phyloP scores from a whole-genome alignment of 1,139 yeast genomes.

The Protomyces arabidopsidicola region DNA sequence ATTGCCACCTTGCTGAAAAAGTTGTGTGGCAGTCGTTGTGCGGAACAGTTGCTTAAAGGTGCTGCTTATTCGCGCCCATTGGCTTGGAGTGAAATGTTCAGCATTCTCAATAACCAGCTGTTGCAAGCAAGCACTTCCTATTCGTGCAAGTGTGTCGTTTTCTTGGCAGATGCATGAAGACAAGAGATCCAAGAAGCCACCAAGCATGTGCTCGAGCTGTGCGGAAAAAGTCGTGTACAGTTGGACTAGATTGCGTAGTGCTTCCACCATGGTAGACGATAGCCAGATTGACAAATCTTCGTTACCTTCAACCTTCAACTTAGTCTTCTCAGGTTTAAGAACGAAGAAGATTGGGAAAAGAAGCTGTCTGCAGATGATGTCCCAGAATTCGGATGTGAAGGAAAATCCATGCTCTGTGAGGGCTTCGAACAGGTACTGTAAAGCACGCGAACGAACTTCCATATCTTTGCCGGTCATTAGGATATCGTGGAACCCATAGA shows the following conservation, averaged over 20 bases:
- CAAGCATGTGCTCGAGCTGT: constrained; percentile 64
- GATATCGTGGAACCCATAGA: constrained; percentile 77
- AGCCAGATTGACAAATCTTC: constrained; percentile 93
- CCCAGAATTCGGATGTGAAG: constrained; percentile 78
- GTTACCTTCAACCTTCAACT: constrained; percentile 58
- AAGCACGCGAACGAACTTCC: constrained; percentile 87
- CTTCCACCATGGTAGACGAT: constrained; percentile 93
- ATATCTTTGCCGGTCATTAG: constrained; percentile 91
- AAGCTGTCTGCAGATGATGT: constrained; percentile 64
- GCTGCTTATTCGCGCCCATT: constrained; percentile 69
- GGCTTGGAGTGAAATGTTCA: constrained; percentile 54
- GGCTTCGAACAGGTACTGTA: constrained; percentile 74
- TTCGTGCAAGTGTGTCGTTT: constrained; percentile 91
- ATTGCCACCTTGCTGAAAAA: constrained; percentile 45
- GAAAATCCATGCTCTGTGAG: constrained; percentile 72
- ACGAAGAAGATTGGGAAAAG: constrained; percentile 87
- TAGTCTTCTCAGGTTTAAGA: constrained; percentile 70
- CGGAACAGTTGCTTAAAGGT: constrained; percentile 68
- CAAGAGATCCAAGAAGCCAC: constrained; percentile 69
- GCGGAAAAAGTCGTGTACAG: constrained; percentile 76
- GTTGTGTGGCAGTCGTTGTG: constrained; percentile 77
- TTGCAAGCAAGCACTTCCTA: constrained; percentile 84
- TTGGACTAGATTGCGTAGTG: constrained; percentile 80
- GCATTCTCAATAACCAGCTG: constrained; percentile 72
- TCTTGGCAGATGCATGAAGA: constrained; percentile 92